Conservation (phyloP, 805 yeast species). For the Yarrowia deformans region DNA sequence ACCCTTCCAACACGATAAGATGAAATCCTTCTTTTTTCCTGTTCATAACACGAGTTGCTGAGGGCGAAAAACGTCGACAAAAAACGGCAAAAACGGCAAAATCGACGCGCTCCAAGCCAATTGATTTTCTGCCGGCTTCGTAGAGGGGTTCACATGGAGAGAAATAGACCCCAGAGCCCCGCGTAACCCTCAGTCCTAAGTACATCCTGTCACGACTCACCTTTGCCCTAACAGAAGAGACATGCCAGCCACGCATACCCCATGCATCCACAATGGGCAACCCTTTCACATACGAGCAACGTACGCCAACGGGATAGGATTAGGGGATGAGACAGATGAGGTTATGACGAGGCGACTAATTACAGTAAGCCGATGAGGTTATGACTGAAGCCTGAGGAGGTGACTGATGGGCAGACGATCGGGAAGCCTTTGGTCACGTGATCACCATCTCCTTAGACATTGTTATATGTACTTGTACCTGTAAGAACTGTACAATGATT, state of each 20-base stretch:
- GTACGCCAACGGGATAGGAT: not conserved
- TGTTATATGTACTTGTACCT: too few relatives aligned
- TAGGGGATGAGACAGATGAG: constrained; percentile 17
- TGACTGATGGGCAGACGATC: too few relatives aligned
- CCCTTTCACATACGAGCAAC: constrained; percentile 10
- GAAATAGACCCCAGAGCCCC: too few relatives aligned
- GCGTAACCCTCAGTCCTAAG: constrained; percentile 4
- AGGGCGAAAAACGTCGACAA: not conserved
- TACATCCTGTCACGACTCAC: constrained; percentile 16
- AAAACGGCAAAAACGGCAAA: too few relatives aligned
- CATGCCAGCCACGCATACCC: constrained; percentile 36
- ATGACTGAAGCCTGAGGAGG: too few relatives aligned
- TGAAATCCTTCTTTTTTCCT: not conserved
- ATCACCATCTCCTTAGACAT: too few relatives aligned
- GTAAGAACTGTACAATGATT: too few relatives aligned
- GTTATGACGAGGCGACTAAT: too few relatives aligned
- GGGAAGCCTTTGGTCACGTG: not conserved
- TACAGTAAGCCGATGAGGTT: too few relatives aligned
- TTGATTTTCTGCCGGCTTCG: too few relatives aligned
- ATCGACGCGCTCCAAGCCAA: too few relatives aligned
- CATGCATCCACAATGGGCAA: constrained; percentile 19
- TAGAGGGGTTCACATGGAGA: too few relatives aligned
- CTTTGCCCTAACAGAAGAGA: constrained; percentile 10
- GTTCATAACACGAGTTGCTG: not conserved
- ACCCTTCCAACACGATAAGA: constrained; percentile 18